Evolutionary conservation across 2,329 filamentous ascomycete genomes (phyloP).

Genomic region (Phyllosticta capitalensis): DNA sequence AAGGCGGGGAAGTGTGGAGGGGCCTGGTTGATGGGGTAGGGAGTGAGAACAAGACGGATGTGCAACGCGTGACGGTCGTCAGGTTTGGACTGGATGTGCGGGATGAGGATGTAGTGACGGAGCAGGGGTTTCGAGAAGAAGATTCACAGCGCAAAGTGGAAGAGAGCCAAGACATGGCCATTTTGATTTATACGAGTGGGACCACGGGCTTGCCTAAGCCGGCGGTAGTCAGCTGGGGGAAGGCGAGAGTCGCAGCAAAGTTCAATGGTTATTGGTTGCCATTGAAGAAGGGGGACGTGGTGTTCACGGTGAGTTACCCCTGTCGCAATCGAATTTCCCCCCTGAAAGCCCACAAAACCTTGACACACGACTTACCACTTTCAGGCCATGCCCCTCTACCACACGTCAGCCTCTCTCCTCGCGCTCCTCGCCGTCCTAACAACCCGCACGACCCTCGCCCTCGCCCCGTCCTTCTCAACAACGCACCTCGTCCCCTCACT

Average conservation of each 20-base stretch:
- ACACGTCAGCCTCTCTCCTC: constrained; percentile 60
- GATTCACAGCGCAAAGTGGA: constrained; percentile 30
- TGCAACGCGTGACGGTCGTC: constrained; percentile 29
- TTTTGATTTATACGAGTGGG: constrained; percentile 63
- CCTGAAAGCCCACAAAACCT: background rate
- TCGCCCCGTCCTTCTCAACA: constrained; percentile 59
- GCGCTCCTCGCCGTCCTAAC: constrained; percentile 43
- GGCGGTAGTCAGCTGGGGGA: constrained; percentile 36
- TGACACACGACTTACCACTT: background rate
- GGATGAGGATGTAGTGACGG: constrained; percentile 19
- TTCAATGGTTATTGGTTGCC: constrained; percentile 30
- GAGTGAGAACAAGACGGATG: constrained; percentile 29
- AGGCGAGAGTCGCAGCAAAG: constrained; percentile 26
- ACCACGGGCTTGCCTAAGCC: constrained; percentile 71
- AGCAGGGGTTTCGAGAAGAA: constrained; percentile 33
- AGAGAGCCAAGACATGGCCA: constrained; percentile 5
- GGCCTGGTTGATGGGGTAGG: constrained; percentile 30
- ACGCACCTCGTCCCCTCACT: constrained; percentile 64
- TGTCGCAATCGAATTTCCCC: background rate
- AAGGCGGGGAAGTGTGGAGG: constrained; percentile 29
- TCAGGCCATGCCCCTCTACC: constrained; percentile 64
- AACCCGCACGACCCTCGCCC: constrained; percentile 43
- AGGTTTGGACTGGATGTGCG: background rate
- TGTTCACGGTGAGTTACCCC: constrained; percentile 44
- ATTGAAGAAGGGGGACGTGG: constrained; percentile 42